These are phyloP conservation scores for Dioscorea zingiberensis DNA, from an alignment of 106 monocot species.

Conservation along the genomic window DNA sequence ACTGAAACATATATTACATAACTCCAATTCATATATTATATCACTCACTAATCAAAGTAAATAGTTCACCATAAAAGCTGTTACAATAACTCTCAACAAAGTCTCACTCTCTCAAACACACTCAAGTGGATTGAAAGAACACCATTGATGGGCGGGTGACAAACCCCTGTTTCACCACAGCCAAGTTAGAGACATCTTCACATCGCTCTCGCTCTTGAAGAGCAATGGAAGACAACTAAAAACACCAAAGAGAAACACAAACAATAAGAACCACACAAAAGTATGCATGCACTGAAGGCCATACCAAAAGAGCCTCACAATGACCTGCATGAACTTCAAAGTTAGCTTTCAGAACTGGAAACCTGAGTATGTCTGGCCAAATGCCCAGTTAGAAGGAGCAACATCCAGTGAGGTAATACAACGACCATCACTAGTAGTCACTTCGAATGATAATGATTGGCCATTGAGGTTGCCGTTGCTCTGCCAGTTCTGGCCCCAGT, in stretches of 20 bases:
- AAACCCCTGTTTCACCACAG: constrained; percentile 29
- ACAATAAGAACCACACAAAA: background rate
- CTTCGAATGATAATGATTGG: constrained; percentile 45
- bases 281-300: background rate
- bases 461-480: constrained; percentile 35
- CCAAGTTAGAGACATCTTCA: constrained; percentile 5
- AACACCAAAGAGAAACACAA: background rate
- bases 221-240: background rate
- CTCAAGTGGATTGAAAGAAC: background rate
- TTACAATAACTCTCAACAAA: too few species aligned
- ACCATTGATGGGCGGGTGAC: constrained; percentile 32
- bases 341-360: constrained; percentile 38
- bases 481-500: constrained; percentile 83
- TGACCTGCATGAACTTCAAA: background rate
- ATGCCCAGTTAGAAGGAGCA: constrained; percentile 48
- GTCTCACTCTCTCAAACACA: too few species aligned
- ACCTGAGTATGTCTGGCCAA: constrained; percentile 68
- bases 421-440: constrained; percentile 47
- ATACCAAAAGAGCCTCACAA: constrained; percentile 5
- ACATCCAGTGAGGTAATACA: constrained; percentile 30
- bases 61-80: too few species aligned
- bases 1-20: too few species aligned
- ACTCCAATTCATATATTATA: too few species aligned
- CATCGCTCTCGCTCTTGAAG: background rate
- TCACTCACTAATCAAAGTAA: too few species aligned